Evolutionary conservation across 2,329 filamentous ascomycete species (phyloP).

Genomic region (Aureobasidium sp.): DNA sequence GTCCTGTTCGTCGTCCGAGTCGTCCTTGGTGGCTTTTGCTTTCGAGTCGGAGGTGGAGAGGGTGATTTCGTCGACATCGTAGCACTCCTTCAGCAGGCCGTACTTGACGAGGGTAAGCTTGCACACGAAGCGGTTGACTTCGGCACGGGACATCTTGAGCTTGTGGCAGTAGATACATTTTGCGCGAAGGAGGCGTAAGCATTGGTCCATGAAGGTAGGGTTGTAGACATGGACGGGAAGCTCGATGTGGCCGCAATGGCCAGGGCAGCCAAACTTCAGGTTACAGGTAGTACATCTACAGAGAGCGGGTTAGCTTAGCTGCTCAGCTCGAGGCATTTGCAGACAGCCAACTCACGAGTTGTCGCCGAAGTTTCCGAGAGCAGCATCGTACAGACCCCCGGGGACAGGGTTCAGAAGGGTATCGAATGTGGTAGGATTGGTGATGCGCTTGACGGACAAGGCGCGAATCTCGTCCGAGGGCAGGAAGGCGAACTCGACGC

Average conservation of each 20-base stretch:
- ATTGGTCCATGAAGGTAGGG: slow-evolving; percentile 91
- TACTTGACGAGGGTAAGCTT: slow-evolving; percentile 80
- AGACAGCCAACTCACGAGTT: slow-evolving; percentile 55
- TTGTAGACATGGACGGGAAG: slow-evolving; percentile 91
- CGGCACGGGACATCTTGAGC: slow-evolving; percentile 69
- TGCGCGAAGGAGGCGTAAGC: slow-evolving; percentile 74
- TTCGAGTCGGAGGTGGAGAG: slow-evolving; percentile 25
- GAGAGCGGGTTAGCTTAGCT: slow-evolving; percentile 4
- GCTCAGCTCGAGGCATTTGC: slow-evolving; percentile 13
- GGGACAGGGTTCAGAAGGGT: slow-evolving; percentile 81
- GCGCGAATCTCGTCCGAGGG: slow-evolving; percentile 74
- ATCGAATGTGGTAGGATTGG: slow-evolving; percentile 92
- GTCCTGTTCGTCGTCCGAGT: slow-evolving; percentile 55
- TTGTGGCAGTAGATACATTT: slow-evolving; percentile 88
- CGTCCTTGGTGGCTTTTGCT: slow-evolving; percentile 31
- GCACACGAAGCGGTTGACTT: slow-evolving; percentile 73
- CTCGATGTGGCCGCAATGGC: slow-evolving; percentile 92
- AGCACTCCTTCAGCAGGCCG: slow-evolving; percentile 66
- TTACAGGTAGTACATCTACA: slow-evolving; percentile 86
- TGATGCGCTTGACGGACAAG: slow-evolving; percentile 88
- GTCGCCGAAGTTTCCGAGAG: slow-evolving; percentile 83
- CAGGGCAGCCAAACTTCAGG: slow-evolving; percentile 75
- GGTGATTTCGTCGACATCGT: slow-evolving; percentile 42
- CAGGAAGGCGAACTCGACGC: slow-evolving; percentile 85
- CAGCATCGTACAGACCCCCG: slow-evolving; percentile 86